phyloP scores from a whole-genome alignment of 768 basidiomycete species.

The Russula foetens region DNA sequence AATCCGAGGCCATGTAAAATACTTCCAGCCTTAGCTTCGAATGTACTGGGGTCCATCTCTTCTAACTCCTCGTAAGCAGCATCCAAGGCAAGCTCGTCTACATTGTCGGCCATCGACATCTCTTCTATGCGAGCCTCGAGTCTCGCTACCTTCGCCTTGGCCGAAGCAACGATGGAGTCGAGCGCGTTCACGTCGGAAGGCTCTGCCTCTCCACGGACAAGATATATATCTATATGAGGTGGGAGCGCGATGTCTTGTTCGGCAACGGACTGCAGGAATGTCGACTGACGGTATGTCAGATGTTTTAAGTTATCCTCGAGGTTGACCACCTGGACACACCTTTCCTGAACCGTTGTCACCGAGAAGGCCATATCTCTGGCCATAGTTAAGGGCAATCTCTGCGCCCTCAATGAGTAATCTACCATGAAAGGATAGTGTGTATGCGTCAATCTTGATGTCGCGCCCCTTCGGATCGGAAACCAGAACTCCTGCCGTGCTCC shows the following conservation, averaged over 20 bases:
- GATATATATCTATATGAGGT: slow-evolving; percentile 93
- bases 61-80: slow-evolving; percentile 92
- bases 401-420: slow-evolving; percentile 68
- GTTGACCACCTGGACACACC: slow-evolving; percentile 38
- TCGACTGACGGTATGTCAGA: slow-evolving; percentile 50
- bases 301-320: slow-evolving; percentile 1
- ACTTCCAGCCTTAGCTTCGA: slow-evolving; percentile 91
- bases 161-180: slow-evolving; percentile 92
- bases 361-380: slow-evolving; percentile 88
- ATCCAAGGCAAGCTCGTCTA: slow-evolving; percentile 85
- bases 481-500: slow-evolving; percentile 87
- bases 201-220: slow-evolving; percentile 92
- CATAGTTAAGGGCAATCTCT: slow-evolving; percentile 77
- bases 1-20: slow-evolving; percentile 99
- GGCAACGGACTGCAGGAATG: slow-evolving; percentile 91
- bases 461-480: slow-evolving; percentile 88
- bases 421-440: slow-evolving; percentile 95
- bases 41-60: slow-evolving; percentile 91
- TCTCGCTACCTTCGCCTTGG: slow-evolving; percentile 85
- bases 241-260: slow-evolving; percentile 95
- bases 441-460: slow-evolving; percentile 96
- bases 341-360: slow-evolving; percentile 99
- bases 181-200: slow-evolving; percentile 94
- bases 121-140: slow-evolving; percentile 94
- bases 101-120: slow-evolving; percentile 78